Percentiles rank a stretch among this genome's conserved stretches.
Conservation (phyloP, 768 basidiomycete genomes). For the Myochromella boudieri region DNA sequence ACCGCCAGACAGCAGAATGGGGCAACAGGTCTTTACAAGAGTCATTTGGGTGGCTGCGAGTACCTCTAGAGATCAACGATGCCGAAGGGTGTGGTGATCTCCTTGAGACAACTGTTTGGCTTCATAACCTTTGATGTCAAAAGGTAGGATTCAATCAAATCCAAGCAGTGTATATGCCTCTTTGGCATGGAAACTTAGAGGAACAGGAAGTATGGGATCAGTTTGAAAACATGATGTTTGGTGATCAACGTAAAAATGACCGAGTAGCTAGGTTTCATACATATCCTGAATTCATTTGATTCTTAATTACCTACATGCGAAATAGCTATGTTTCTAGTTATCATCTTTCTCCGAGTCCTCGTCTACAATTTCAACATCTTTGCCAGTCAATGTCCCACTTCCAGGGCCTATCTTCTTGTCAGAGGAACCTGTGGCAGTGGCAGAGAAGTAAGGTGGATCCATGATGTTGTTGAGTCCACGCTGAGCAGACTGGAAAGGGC, state of each 20-base stretch:
- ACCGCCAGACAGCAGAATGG: slow-evolving; percentile 52
- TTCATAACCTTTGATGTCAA: slow-evolving; percentile 33
- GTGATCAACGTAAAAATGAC: slow-evolving; percentile 30
- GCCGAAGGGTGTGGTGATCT: slow-evolving; percentile 27
- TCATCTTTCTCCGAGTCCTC: no score
- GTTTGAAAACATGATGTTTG: slow-evolving; percentile 39
- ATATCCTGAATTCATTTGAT: no score
- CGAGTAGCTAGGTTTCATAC: slow-evolving; percentile 34
- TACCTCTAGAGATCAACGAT: slow-evolving; percentile 39
- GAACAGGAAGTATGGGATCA: slow-evolving; percentile 32
- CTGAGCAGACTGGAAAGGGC: no score
- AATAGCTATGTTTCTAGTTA: no score
- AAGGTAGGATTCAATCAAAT: slow-evolving; percentile 44
- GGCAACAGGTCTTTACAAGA: slow-evolving; percentile 45
- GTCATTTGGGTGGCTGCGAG: slow-evolving; percentile 41
- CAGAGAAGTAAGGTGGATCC: no score
- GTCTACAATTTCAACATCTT: no score
- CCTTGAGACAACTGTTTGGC: slow-evolving; percentile 32
- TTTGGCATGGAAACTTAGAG: slow-evolving; percentile 32
- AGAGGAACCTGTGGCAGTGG: no score
- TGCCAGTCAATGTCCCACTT: no score
- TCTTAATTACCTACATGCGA: no score
- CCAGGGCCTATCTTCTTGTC: no score
- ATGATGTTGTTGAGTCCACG: no score
- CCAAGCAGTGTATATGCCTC: slow-evolving; percentile 35